A percentile compares a stretch with the other conserved stretches of the same genome.
Conservation (phyloP, 306 rosid genomes). For the Lablab purpureus region DNA sequence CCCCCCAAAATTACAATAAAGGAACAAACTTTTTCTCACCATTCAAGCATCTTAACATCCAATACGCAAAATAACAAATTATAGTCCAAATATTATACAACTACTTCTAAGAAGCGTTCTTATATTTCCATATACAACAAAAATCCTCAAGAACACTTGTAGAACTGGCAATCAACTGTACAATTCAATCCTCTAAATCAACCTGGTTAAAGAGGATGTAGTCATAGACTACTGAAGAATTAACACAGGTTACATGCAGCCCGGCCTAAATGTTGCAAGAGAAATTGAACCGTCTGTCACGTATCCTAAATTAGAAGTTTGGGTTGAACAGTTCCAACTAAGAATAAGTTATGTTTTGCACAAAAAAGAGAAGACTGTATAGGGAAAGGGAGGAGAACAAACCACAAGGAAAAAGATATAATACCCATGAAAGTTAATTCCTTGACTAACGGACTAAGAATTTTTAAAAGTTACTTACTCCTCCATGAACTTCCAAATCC, state of each 20-base stretch:
- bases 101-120: not conserved
- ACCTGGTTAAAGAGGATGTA: not conserved
- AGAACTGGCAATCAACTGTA: conserved; percentile 5
- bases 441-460: not conserved
- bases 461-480: not conserved
- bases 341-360: not conserved
- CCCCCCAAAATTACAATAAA: not conserved
- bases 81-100: not conserved
- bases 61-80: not conserved
- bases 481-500: not conserved
- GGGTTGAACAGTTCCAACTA: not conserved
- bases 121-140: not conserved
- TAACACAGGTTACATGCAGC: not conserved
- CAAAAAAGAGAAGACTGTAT: not conserved
- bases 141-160: not conserved
- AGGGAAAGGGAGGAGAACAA: conserved; percentile 2
- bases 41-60: conserved; percentile 18
- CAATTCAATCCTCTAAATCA: conserved; percentile 11
- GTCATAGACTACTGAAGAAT: not conserved
- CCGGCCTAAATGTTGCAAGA: not conserved
- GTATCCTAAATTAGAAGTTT: not conserved
- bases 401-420: not conserved
- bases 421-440: not conserved
- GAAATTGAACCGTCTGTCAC: not conserved
- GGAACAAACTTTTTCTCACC: conserved; percentile 9